A percentile compares a stretch with the other conserved stretches of the same genome.
phyloP scores from a whole-genome alignment of 371 early-diverging fungal species.

The Dinochytrium kinnereticum region DNA sequence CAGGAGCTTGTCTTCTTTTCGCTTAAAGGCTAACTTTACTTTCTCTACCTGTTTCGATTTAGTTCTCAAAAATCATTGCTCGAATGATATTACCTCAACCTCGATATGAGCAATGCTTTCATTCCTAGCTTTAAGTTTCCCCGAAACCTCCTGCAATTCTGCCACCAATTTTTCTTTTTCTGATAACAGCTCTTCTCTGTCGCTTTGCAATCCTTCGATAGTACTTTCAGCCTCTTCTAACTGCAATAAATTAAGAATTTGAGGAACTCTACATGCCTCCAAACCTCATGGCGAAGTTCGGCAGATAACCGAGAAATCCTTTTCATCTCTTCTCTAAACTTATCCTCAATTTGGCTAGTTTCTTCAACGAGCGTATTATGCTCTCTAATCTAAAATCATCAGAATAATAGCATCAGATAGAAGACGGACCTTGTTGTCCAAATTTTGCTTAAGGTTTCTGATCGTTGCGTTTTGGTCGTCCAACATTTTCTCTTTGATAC shows the following conservation, averaged over 20 bases:
- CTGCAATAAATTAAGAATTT: constrained; percentile 21
- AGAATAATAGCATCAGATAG: neutral
- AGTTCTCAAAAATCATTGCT: neutral
- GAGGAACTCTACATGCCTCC: neutral
- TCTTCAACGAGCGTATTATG: constrained; percentile 38
- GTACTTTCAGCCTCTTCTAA: constrained; percentile 37
- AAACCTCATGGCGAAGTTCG: constrained; percentile 31
- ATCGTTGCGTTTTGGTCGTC: constrained; percentile 61
- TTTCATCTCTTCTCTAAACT: constrained; percentile 40
- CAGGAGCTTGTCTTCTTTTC: constrained; percentile 46
- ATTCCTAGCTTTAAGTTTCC: constrained; percentile 52
- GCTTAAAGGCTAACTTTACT: constrained; percentile 38
- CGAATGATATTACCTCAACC: constrained; percentile 54
- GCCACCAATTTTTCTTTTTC: constrained; percentile 45
- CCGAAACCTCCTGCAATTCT: constrained; percentile 39
- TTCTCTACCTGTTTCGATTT: constrained; percentile 21
- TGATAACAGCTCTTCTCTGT: constrained; percentile 40
- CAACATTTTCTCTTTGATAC: constrained; percentile 58
- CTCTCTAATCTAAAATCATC: constrained; percentile 34
- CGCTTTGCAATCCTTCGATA: constrained; percentile 38
- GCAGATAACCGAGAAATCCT: constrained; percentile 3
- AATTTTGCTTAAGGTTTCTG: constrained; percentile 51
- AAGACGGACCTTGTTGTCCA: constrained; percentile 54
- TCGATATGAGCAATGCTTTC: constrained; percentile 57
- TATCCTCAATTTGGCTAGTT: constrained; percentile 22